These are phyloP conservation scores for Hypocreales sp. DNA, from an alignment of 2,329 filamentous ascomycete genomes.

Conservation along the genomic window DNA sequence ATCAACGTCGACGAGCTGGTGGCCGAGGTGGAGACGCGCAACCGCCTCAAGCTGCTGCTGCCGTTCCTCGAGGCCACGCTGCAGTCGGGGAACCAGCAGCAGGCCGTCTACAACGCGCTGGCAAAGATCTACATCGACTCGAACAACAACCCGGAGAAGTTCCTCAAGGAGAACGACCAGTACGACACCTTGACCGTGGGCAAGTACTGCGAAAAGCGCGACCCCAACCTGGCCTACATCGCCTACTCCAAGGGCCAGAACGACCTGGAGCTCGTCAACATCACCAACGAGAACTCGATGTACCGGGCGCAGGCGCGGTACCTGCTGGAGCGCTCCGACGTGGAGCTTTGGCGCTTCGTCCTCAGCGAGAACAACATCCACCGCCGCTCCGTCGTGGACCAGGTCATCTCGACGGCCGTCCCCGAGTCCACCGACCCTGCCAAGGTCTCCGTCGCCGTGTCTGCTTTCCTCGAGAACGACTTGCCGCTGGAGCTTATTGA, in stretches of 20 bases:
- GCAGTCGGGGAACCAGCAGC: conserved; percentile 81
- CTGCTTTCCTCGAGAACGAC: conserved; percentile 82
- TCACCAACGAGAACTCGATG: conserved; percentile 99
- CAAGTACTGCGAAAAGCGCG: conserved; percentile 98
- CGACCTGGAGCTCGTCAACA: conserved; percentile 88
- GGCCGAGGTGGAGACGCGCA: conserved; percentile 84
- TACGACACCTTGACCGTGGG: conserved; percentile 87
- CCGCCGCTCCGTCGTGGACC: conserved; percentile 83
- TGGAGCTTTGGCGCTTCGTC: conserved; percentile 88
- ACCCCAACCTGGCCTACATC: conserved; percentile 89
- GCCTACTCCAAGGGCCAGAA: conserved; percentile 95
- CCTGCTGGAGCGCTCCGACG: conserved; percentile 75
- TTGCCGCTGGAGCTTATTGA: conserved; percentile 91
- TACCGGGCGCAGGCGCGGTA: conserved; percentile 96
- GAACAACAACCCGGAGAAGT: conserved; percentile 96
- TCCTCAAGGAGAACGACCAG: conserved; percentile 92
- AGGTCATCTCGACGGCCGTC: conserved; percentile 90
- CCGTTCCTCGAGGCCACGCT: conserved; percentile 93
- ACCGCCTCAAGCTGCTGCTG: conserved; percentile 85
- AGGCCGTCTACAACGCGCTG: conserved; percentile 90
- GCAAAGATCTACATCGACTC: conserved; percentile 99
- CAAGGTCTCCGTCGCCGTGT: conserved; percentile 88
- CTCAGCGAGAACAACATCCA: conserved; percentile 93
- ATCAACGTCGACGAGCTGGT: conserved; percentile 94
- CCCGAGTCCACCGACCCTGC: conserved; percentile 84